phyloP scores from a whole-genome alignment of 2,329 filamentous ascomycete genomes.

The Verticillium tricorpus region DNA sequence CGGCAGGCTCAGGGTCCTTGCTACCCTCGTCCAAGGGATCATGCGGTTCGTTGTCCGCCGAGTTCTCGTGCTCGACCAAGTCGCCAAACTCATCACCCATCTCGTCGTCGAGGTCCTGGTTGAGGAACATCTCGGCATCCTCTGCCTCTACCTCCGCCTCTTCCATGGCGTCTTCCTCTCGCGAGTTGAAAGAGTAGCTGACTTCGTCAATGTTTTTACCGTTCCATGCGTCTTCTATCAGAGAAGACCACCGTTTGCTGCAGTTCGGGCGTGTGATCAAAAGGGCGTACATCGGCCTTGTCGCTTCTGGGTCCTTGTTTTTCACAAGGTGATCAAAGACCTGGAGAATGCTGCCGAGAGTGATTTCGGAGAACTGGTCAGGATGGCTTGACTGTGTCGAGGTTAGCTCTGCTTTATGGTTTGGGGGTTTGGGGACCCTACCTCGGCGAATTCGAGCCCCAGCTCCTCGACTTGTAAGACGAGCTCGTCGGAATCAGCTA shows the following conservation, averaged over 20 bases:
- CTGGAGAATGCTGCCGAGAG: constrained; percentile 35
- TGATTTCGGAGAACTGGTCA: constrained; percentile 29
- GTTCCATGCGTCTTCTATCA: constrained; percentile 36
- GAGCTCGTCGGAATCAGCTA: constrained; percentile 41
- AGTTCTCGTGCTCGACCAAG: constrained; percentile 5
- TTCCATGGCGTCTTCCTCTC: constrained; percentile 6
- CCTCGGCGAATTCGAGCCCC: constrained; percentile 48
- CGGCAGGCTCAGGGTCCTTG: constrained; percentile 14
- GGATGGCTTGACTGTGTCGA: constrained; percentile 26
- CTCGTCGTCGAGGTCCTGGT: neutral
- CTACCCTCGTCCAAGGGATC: neutral
- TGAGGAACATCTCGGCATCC: constrained; percentile 20
- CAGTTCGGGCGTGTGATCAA: constrained; percentile 34
- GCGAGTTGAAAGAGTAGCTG: constrained; percentile 28
- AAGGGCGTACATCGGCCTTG: constrained; percentile 35
- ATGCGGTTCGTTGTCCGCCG: neutral
- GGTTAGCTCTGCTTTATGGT: constrained; percentile 18
- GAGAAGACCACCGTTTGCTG: constrained; percentile 31
- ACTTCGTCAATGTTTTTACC: constrained; percentile 37
- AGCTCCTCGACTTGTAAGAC: constrained; percentile 48
- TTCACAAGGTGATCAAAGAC: constrained; percentile 38
- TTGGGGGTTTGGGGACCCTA: constrained; percentile 19
- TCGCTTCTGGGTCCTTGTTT: constrained; percentile 35
- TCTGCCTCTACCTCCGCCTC: constrained; percentile 3
- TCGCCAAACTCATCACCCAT: constrained; percentile 11